phyloP scores from a whole-genome alignment of 2,329 filamentous ascomycete genomes.

The Xylaria sp. region DNA sequence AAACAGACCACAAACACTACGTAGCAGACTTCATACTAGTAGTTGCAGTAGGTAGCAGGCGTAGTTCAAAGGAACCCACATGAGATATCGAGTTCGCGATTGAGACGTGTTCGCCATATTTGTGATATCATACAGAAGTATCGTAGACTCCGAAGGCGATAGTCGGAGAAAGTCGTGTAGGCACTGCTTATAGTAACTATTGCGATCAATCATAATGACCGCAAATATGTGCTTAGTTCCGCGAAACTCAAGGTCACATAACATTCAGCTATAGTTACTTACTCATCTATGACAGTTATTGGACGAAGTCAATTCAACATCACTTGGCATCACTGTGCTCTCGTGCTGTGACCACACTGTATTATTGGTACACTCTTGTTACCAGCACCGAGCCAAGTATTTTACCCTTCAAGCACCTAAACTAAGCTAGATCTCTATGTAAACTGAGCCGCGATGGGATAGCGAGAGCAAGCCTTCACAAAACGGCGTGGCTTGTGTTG shows the following conservation, averaged over 20 bases:
- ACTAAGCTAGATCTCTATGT: neutral
- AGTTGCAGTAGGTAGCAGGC: neutral
- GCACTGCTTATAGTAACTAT: neutral
- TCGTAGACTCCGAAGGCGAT: neutral
- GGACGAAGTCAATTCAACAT: neutral
- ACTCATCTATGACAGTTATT: neutral
- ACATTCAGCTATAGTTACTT: neutral
- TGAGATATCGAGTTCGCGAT: neutral
- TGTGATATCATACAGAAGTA: neutral
- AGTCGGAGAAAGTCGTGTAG: neutral
- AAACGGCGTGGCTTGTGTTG: conserved; percentile 27
- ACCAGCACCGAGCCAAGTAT: neutral
- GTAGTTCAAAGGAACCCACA: neutral
- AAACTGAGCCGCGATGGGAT: conserved; percentile 15
- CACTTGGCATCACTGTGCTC: conserved; percentile 2
- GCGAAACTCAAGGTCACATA: neutral
- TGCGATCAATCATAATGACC: neutral
- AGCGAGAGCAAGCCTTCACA: neutral
- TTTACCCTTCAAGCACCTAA: neutral
- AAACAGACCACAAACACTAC: neutral
- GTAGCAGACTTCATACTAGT: conserved; percentile 1
- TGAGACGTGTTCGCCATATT: neutral
- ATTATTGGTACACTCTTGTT: neutral
- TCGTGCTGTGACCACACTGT: conserved; percentile 31
- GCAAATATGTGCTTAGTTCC: neutral